phyloP scores from a whole-genome alignment of 108 stramenopile species.

The Cyclotella atomus region DNA sequence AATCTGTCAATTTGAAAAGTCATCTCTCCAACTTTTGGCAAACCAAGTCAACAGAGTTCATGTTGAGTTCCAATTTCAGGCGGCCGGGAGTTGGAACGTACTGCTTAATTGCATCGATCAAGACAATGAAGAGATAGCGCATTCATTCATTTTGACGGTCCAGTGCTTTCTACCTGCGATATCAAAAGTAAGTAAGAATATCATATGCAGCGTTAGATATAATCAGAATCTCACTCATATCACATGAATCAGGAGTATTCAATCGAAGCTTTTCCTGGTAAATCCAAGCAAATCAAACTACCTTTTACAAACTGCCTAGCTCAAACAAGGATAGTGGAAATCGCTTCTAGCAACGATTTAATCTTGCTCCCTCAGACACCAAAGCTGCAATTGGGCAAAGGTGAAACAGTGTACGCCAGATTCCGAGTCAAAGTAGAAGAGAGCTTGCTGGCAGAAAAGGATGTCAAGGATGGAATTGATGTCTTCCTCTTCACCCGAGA shows the following conservation, averaged over 20 bases:
- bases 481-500: conserved; percentile 4
- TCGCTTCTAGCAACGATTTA: conserved; percentile 3
- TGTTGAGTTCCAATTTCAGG: neutral
- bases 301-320: conserved; percentile 11
- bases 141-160: neutral
- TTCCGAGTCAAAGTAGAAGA: neutral
- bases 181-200: conserved; percentile 9
- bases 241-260: neutral
- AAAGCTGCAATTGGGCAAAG: neutral
- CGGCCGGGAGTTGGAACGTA: neutral
- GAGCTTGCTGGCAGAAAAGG: neutral
- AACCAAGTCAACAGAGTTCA: neutral
- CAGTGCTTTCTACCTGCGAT: conserved; percentile 2
- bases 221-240: neutral
- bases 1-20: neutral
- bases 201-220: neutral
- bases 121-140: neutral
- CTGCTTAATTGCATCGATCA: conserved; percentile 3
- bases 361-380: neutral
- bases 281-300: conserved; percentile 6
- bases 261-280: neutral
- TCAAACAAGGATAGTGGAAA: neutral
- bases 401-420: conserved; percentile 1
- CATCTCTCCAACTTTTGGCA: neutral
- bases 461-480: neutral